These are phyloP conservation scores for Rhodomyrtus psidioides DNA, from an alignment of 441 rosid species.

Conservation along the genomic window DNA sequence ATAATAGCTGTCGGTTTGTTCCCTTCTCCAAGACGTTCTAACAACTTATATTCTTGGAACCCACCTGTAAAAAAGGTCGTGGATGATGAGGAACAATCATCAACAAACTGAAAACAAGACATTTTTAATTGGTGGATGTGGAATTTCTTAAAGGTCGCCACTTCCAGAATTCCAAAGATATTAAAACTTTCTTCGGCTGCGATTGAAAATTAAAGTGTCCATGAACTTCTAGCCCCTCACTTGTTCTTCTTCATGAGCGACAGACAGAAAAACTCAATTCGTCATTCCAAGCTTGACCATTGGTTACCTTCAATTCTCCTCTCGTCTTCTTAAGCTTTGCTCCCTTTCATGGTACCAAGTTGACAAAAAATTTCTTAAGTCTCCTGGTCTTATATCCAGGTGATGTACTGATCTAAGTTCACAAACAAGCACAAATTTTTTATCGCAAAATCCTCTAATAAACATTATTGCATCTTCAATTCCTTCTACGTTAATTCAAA, in stretches of 20 bases:
- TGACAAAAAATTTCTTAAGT: neutral
- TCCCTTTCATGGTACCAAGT: neutral
- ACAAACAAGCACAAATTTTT: neutral
- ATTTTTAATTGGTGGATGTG: neutral
- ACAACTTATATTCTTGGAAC: constrained; percentile 70
- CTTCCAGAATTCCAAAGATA: neutral
- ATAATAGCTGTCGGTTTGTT: constrained; percentile 81
- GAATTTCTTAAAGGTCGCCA: neutral
- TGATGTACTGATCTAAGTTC: neutral
- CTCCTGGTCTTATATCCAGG: neutral
- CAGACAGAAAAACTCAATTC: neutral
- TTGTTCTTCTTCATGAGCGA: neutral
- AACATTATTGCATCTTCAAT: neutral
- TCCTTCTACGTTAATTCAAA: neutral
- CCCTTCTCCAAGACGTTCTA: constrained; percentile 93
- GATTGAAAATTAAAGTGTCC: neutral
- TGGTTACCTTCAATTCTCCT: neutral
- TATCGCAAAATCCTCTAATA: neutral
- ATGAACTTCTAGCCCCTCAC: neutral
- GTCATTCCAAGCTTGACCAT: neutral
- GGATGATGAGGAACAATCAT: neutral
- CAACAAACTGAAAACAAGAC: neutral
- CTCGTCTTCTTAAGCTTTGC: neutral
- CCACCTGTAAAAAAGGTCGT: constrained; percentile 37
- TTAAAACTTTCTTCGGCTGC: neutral